Evolutionary conservation across 768 basidiomycete species (phyloP).

Genomic region (Suillus subalutaceus): DNA sequence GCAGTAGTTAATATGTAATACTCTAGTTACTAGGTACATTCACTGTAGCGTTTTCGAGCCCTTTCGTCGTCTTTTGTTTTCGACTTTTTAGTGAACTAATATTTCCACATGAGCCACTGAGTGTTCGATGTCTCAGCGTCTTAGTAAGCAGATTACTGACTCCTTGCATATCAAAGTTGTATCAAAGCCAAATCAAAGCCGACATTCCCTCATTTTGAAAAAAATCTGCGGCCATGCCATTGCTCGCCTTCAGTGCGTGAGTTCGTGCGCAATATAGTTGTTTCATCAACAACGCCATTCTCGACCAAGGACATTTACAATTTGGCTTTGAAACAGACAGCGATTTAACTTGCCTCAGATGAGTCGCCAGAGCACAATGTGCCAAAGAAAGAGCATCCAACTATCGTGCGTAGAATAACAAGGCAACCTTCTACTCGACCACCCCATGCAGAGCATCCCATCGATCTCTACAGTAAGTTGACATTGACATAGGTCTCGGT

Average conservation of each 20-base stretch:
- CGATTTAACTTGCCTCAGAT: not conserved
- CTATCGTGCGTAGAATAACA: too few species aligned
- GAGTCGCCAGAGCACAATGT: too few species aligned
- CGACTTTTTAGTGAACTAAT: too few species aligned
- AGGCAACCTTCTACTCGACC: slow-evolving; percentile 26
- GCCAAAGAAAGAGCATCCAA: too few species aligned
- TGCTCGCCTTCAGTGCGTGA: not conserved
- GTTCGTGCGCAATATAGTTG: slow-evolving; percentile 4
- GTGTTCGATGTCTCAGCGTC: too few species aligned
- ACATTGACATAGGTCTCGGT: not conserved
- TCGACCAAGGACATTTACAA: slow-evolving; percentile 33
- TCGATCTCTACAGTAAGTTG: slow-evolving; percentile 58
- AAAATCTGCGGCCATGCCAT: not conserved
- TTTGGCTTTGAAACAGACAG: slow-evolving; percentile 20
- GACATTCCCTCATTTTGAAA: not conserved
- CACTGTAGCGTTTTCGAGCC: too few species aligned
- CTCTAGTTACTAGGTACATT: too few species aligned
- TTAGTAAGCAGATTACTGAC: too few species aligned
- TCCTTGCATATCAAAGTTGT: not conserved
- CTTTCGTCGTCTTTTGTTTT: too few species aligned
- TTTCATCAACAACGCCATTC: slow-evolving; percentile 24
- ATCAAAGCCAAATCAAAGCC: not conserved
- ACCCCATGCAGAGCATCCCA: slow-evolving; percentile 46
- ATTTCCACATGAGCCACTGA: too few species aligned
- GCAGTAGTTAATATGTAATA: too few species aligned